Evolutionary conservation across 768 basidiomycete genomes (phyloP).

Genomic region (Suillus americanus): DNA sequence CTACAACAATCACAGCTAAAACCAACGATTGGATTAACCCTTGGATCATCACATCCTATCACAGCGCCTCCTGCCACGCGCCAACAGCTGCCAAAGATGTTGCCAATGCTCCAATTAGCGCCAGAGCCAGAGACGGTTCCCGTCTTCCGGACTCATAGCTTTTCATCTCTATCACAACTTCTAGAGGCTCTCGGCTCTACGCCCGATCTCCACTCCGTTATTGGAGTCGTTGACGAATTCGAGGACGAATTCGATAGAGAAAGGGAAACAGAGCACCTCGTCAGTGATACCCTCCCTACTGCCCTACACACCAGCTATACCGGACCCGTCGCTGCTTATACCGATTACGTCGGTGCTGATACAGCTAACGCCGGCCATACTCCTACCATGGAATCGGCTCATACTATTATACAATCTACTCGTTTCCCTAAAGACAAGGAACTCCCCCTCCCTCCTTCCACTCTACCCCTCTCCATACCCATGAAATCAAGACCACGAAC

Average conservation of each 20-base stretch:
- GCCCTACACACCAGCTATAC: background rate
- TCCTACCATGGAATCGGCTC: background rate
- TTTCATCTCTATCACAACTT: conserved; percentile 31
- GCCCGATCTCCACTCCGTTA: conserved; percentile 14
- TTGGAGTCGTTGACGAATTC: conserved; percentile 2
- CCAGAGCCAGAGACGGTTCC: conserved; percentile 25
- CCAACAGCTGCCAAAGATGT: conserved; percentile 5
- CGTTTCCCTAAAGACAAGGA: conserved; percentile 26
- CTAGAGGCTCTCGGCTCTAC: conserved; percentile 31
- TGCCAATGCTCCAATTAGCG: conserved; percentile 5
- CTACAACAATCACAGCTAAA: background rate
- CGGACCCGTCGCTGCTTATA: conserved; percentile 4
- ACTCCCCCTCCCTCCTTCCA: conserved; percentile 27
- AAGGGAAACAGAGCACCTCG: background rate
- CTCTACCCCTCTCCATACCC: conserved; percentile 1
- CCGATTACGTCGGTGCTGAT: background rate
- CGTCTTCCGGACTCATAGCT: conserved; percentile 29
- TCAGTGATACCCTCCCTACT: background rate
- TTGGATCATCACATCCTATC: conserved; percentile 12
- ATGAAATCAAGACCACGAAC: conserved; percentile 20
- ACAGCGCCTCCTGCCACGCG: conserved; percentile 8
- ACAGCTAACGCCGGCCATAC: conserved; percentile 1
- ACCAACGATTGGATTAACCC: conserved; percentile 30
- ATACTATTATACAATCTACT: conserved; percentile 1
- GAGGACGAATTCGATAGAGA: conserved; percentile 4